Base-by-base conservation (phyloP, 2,329 filamentous ascomycete species). In the Fusarium sp. region DNA sequence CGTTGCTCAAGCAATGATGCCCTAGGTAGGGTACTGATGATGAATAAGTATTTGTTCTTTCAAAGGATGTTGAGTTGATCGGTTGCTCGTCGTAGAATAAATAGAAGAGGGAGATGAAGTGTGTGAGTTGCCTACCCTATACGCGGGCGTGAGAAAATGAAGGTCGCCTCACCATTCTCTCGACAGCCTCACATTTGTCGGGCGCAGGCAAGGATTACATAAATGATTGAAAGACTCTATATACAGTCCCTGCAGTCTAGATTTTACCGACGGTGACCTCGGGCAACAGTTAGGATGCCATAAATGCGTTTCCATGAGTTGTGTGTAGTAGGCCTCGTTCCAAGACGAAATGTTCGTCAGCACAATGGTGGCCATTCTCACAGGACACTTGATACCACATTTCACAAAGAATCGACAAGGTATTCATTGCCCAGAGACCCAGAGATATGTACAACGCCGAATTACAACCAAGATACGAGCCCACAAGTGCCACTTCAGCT, bases 391-490 rank as follows among this genome's bases (percentile, higher is more conserved):
- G 30, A 25, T 11, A 27, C 14, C 5, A 10, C 25, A 50, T 27
- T 27, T 5, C 60, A 66, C 57, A 61, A 75, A 62, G 64, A 75
- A 78, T 64, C 67, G 66, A 67, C 68, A 30, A 72, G 64, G 64
- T 73, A 71, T 76, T 77, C 68, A 78, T 77, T 78, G 72, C 70
- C 74, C 71, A 68, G 64, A 71, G 56, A 64, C 67, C 74, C 76
- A 70, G 59, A 74, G 37, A 70, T 71, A 74, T 62, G 57, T 76
- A 71, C 64, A 79, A 79, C 77, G 77, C 77, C 77, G 71, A 67
- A 70, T 65, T 65, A 37, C 65, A 77, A 66, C 60, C 70, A 60
- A 65, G 70, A 65, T 72, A 60, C 35, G 57, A 54, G 5, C 74
- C 65, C 63, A 66, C 34, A 20, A 60, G 10, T 7, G 8, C 56